These are phyloP conservation scores for Candida xiaguanensis DNA, from an alignment of 805 yeast genomes.

Conservation along the genomic window DNA sequence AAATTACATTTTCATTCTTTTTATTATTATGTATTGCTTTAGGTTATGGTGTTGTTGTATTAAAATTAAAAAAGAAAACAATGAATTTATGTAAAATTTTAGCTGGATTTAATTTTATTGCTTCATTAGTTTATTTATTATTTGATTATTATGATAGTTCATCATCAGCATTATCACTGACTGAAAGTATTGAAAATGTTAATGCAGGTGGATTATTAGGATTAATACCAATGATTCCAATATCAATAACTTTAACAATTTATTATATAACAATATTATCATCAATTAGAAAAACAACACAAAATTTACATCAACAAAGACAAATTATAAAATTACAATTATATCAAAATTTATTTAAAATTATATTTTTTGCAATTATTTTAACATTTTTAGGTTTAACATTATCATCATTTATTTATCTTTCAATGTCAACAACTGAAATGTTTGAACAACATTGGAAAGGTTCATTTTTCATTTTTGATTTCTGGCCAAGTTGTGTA, in stretches of 20 bases:
- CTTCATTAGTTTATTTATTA: conserved; percentile 32
- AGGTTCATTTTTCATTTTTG: conserved; percentile 78
- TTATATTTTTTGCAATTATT: conserved; percentile 69
- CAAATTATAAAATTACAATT: conserved; percentile 87
- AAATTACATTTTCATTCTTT: conserved; percentile 85
- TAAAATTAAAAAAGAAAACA: conserved; percentile 68
- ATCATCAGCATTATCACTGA: conserved; percentile 17
- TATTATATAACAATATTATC: conserved; percentile 75
- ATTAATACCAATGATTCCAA: conserved; percentile 65
- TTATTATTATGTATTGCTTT: conserved; percentile 77
- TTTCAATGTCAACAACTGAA: conserved; percentile 72
- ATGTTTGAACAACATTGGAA: conserved; percentile 90
- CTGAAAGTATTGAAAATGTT: conserved; percentile 45
- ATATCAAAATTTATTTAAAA: conserved; percentile 74
- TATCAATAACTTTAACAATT: conserved; percentile 60
- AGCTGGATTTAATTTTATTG: conserved; percentile 35
- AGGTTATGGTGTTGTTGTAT: conserved; percentile 93
- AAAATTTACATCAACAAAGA: conserved; percentile 66
- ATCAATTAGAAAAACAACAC: conserved; percentile 72
- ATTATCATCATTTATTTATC: conserved; percentile 62
- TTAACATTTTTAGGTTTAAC: conserved; percentile 68
- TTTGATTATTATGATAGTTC: conserved; percentile 30
- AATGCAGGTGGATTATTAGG: conserved; percentile 44
- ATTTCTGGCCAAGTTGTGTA: conserved; percentile 92
- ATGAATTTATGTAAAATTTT: conserved; percentile 60